Evolutionary conservation across 495 filamentous ascomycete species (phyloP).

Genomic region (Penicillium bovifimosum): DNA sequence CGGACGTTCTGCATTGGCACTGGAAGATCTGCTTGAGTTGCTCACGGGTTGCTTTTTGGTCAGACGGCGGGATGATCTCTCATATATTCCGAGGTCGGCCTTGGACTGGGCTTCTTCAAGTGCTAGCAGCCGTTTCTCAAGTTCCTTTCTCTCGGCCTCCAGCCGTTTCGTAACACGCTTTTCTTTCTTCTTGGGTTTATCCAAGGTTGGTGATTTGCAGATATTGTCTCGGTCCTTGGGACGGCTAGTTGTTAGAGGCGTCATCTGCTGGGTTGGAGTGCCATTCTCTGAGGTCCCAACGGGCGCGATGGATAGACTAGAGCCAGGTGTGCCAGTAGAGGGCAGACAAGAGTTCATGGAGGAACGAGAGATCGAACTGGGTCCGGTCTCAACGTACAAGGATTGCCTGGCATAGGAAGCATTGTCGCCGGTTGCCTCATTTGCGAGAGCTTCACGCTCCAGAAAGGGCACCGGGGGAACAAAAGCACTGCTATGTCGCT

Average conservation of each 20-base stretch:
- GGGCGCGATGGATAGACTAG: conserved; percentile 17
- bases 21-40: conserved; percentile 32
- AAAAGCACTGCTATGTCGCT: conserved; percentile 13
- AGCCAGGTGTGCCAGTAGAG: conserved; percentile 15
- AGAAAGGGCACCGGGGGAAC: neutral
- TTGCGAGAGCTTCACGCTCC: neutral
- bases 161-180: conserved; percentile 33
- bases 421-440: neutral
- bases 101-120: conserved; percentile 29
- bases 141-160: conserved; percentile 36
- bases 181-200: conserved; percentile 19
- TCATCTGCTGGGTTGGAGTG: conserved; percentile 1
- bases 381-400: conserved; percentile 9
- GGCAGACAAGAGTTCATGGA: conserved; percentile 15
- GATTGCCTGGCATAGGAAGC: conserved; percentile 3
- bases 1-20: conserved; percentile 24
- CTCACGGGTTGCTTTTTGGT: conserved; percentile 35
- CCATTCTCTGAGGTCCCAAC: conserved; percentile 4
- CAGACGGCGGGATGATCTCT: conserved; percentile 28
- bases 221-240: conserved; percentile 8
- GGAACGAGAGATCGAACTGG: conserved; percentile 17
- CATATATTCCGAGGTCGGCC: conserved; percentile 15
- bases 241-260: neutral
- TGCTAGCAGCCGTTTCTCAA: conserved; percentile 31
- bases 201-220: conserved; percentile 17